Conservation (phyloP, 2,329 filamentous ascomycete species). For the Aspergillus vadensis region DNA sequence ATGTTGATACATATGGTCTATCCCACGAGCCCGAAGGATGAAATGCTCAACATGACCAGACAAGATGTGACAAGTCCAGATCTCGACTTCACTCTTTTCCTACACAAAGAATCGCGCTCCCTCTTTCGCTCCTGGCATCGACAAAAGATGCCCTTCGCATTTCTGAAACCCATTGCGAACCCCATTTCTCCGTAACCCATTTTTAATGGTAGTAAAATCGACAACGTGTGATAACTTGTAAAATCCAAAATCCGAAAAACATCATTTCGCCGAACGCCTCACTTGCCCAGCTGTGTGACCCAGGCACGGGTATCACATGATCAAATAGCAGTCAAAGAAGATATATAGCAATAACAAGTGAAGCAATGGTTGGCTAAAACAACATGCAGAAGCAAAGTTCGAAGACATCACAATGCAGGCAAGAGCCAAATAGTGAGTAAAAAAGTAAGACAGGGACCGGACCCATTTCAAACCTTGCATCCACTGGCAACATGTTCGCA, state of each 20-base stretch:
- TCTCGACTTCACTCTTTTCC: not conserved
- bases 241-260: constrained; percentile 2
- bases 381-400: constrained; percentile 12
- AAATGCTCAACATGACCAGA: not conserved
- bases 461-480: constrained; percentile 2
- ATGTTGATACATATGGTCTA: not conserved
- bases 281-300: constrained; percentile 28
- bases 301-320: constrained; percentile 29
- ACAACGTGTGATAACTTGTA: not conserved
- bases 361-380: constrained; percentile 13
- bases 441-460: constrained; percentile 19
- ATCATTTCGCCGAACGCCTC: constrained; percentile 21
- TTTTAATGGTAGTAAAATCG: not conserved
- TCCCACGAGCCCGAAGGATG: not conserved
- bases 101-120: not conserved
- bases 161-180: not conserved
- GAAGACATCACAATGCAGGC: constrained; percentile 19
- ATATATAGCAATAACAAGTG: constrained; percentile 14
- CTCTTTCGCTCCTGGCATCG: not conserved
- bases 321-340: constrained; percentile 3
- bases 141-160: no score
- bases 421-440: constrained; percentile 6
- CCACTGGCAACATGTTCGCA: constrained; percentile 13
- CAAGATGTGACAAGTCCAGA: not conserved
- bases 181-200: not conserved